A percentile compares a stretch with the other conserved stretches of the same genome.
phyloP scores from a whole-genome alignment of 768 basidiomycete species.

The Lentinula detonsa region DNA sequence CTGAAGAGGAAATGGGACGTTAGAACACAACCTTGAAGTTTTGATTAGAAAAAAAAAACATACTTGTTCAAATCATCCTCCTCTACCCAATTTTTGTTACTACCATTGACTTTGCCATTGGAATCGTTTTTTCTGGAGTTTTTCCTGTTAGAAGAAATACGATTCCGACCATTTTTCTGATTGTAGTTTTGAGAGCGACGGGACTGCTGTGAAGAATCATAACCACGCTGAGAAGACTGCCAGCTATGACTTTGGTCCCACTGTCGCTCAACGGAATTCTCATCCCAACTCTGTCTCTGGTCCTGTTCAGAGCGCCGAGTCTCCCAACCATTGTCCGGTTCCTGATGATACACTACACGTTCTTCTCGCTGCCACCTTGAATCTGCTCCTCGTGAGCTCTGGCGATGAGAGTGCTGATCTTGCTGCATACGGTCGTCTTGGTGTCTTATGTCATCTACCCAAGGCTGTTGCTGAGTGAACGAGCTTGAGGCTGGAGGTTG shows the following conservation, averaged over 20 bases:
- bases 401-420: conserved; percentile 33
- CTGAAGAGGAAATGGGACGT: conserved; percentile 26
- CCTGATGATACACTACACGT: conserved; percentile 28
- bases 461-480: conserved; percentile 32
- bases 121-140: conserved; percentile 1
- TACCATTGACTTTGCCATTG: conserved; percentile 19
- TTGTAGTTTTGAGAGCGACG: conserved; percentile 6
- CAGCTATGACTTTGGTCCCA: conserved; percentile 74
- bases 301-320: conserved; percentile 39
- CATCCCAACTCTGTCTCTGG: conserved; percentile 28
- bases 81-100: conserved; percentile 38
- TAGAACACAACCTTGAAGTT: background rate
- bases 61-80: conserved; percentile 80
- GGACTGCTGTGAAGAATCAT: conserved; percentile 27
- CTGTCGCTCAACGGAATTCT: conserved; percentile 38
- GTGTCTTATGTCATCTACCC: conserved; percentile 32
- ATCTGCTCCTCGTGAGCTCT: conserved; percentile 30
- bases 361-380: conserved; percentile 28
- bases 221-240: conserved; percentile 43
- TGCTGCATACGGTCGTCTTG: conserved; percentile 15
- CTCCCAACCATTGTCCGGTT: conserved; percentile 51
- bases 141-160: conserved; percentile 7
- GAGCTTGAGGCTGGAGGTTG: conserved; percentile 28
- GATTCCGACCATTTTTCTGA: conserved; percentile 27
- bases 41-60: conserved; percentile 16